Conservation (phyloP, 768 basidiomycete genomes). For the Fibroporia radiculosa region DNA sequence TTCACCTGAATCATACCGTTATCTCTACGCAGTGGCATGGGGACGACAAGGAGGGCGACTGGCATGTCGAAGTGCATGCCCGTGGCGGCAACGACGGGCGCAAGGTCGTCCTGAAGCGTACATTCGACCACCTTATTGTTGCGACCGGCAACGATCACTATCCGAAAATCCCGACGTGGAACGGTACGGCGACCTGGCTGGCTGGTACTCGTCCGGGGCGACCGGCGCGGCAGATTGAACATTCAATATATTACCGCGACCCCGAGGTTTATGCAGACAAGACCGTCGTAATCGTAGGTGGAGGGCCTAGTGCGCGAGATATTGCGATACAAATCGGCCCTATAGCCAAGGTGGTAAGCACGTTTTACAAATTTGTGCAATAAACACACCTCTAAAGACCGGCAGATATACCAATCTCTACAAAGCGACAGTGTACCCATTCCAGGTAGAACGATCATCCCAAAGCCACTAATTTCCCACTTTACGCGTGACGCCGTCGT, state of each 20-base stretch:
- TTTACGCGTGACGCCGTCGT: constrained; percentile 37
- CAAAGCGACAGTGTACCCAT: constrained; percentile 11
- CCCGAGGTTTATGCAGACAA: constrained; percentile 35
- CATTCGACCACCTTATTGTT: constrained; percentile 47
- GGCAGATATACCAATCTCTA: constrained; percentile 30
- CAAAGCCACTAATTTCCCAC: constrained; percentile 39
- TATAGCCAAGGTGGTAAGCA: constrained; percentile 34
- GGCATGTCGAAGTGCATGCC: constrained; percentile 33
- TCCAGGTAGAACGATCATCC: constrained; percentile 16
- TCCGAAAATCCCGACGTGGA: constrained; percentile 37
- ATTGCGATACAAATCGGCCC: constrained; percentile 33
- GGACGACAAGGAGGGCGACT: constrained; percentile 28
- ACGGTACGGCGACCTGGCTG: constrained; percentile 44
- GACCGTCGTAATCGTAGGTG: constrained; percentile 43
- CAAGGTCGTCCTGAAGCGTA: constrained; percentile 2
- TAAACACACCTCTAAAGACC: background rate
- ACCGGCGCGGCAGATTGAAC: constrained; percentile 33
- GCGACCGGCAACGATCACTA: constrained; percentile 51
- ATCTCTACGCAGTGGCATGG: constrained; percentile 38
- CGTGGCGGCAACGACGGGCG: constrained; percentile 8
- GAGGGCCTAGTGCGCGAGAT: constrained; percentile 40
- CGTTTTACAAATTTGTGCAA: background rate
- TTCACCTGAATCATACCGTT: constrained; percentile 38
- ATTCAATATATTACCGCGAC: constrained; percentile 47
- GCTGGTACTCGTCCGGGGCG: constrained; percentile 15